Base-by-base conservation (phyloP, 768 basidiomycete genomes). In the Macrolepiota albuminosa region DNA sequence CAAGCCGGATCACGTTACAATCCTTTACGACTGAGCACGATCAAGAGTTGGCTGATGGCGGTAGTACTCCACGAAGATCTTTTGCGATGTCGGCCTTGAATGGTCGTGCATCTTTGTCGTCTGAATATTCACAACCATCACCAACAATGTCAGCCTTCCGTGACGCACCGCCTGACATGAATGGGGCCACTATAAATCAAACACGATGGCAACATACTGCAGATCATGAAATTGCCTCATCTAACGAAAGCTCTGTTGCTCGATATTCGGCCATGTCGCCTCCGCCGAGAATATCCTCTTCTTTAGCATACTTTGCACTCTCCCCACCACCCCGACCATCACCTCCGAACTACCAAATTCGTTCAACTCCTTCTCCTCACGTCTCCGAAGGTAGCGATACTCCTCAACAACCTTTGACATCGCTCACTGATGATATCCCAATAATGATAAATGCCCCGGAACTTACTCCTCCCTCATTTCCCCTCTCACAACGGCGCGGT, bases 111-210 rank as follows among this genome's bases (percentile, higher is more conserved):
- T 88, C 88, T 21, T 63, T 85, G 33, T 46, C 43, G 46, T 89
- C 88, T 13, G 82, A 85, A 56, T 87, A 87, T 69, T 86, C 87
- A 10, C 84, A 85, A 63, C 78, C 82, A 5, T 91, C 89, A 10
- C 90, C 89, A 1, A 88, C 89, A 4, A 84, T 80, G 6, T 91
- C 89, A n/a, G 88, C 87, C n/a, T 92, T 92, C 73, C 82, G 84
- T 31, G 88, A 89, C 64, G 82, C 79, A 37, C 58, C 60, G 18
- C 16, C 69, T 82, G 45, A 78, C 75, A 50, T 69, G 64, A 29
- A 66, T 59, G 63, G 43, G 57, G 62, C 40, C 57, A 66, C 69
- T 54, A 63, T 68, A 59, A 66, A 62, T 63, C 72, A 68, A 36
- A 66, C 59, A 16, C 69, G 66, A 40, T 69, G 70, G 56, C 63